Evolutionary conservation across 2,329 filamentous ascomycete species (phyloP), one percentile per base, ranked within the genome.

Genomic region (Aspergillus vadensis): DNA sequence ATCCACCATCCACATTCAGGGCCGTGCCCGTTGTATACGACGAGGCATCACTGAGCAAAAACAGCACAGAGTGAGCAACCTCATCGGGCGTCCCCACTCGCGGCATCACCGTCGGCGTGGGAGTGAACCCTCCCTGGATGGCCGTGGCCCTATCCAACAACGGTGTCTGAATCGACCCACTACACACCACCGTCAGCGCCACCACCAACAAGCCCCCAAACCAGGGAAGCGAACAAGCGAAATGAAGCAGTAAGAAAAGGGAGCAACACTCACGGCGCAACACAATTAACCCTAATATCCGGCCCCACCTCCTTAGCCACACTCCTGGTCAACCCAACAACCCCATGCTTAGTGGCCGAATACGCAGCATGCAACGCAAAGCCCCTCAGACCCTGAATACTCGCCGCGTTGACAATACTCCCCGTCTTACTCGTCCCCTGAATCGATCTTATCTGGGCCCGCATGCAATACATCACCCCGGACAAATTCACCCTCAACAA

Each of bases 361-460:
- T 77, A 77, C 7, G 70, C 69, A 6, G 68, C 69, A 66, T 69
- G 67, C 49, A 68, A 63, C 43, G 65, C 59, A 64, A 71, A 66
- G 0, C 77, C 79, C 7, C 67, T 67, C 2, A 80, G 56, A 0
- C 81, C 82, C 9, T 77, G 77, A 10, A 75, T 71, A 60, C 77
- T 79, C 6, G 76, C 67, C 12, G 78, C 76, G 68, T 85, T 87
- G 57, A 88, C 85, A 67, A 88, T 86, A 61, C 84, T 85, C 7
- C 84, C 84, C 30, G 48, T 62, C 1, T 65, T 64, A 2, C 59
- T 61, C 0, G 62, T 63, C 2, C 23, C 70, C 14, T 64, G 65
- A 57, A 84, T 79, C 21, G 76, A 74, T 14, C 70, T 73, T 10
- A 86, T 60, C 66, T 86, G 69, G n/a, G 81, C 79, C 15, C 81